Evolutionary conservation across 805 yeast genomes (phyloP), one percentile per base, ranked within the genome.

Genomic region (Komagataella pseudopastoris): DNA sequence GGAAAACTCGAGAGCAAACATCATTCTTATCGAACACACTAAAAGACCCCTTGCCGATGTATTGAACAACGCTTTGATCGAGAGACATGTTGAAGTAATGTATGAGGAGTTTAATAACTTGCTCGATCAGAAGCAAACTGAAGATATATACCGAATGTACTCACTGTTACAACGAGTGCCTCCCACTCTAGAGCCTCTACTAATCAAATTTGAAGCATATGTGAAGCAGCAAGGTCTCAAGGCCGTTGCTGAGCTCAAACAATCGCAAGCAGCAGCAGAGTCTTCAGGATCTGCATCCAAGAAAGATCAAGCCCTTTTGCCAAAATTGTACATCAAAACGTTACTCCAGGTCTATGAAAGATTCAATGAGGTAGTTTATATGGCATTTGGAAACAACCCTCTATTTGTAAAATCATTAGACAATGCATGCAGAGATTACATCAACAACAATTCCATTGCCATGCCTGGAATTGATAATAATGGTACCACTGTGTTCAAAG

Each of bases 391-490:
- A 53, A 78, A 78, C 56, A 85, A 88, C 63, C 78, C 88, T 2
- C 77, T 81, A 18, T 86, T 93, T 71, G 85, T 85, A 51, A 86
- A 85, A 62, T 88, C 96, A 0, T 75, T 93, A 57, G 98, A 93
- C 63, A 80, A 78, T 57, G 97, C 97, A 1, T 91, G 96, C 59
- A 81, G 85, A 54, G 73, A 77, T 44, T 90, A 85, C 59, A 88
- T 95, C 60, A 93, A 93, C 67, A 74, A 71, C 51, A 93, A 95
- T 61, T 71, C 79, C 16, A 82, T 89, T 63, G 96, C 97, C 24
- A 76, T 81, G 6, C 81, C 85, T 22, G 23, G 23, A 18, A 17
- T 20, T 22, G 39, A 30, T 8, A 30, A 30, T 30, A 30, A 30
- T 30, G 39, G 39, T n/a, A 12, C 39, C 12, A 30, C 39, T 10